These are phyloP conservation scores for Starmerella davenportii DNA, from an alignment of 805 yeast genomes.

Conservation along the genomic window DNA sequence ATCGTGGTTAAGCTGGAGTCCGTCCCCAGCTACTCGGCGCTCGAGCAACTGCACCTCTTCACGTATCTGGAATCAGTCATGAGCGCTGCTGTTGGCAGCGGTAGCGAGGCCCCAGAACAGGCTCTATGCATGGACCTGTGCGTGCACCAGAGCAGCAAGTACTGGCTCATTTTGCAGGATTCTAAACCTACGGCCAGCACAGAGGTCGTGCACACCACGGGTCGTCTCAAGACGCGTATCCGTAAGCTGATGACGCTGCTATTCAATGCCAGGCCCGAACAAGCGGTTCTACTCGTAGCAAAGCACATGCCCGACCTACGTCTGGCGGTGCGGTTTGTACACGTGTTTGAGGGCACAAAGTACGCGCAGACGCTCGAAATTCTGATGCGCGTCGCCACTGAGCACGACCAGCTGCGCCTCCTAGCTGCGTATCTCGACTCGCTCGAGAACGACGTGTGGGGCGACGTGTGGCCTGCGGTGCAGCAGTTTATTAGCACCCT, in stretches of 20 bases:
- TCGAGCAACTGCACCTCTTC: neutral
- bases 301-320: conserved; percentile 1
- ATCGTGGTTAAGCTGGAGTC: conserved; percentile 5
- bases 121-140: conserved; percentile 10
- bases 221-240: conserved; percentile 18
- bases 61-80: neutral
- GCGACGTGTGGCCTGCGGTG: conserved; percentile 55
- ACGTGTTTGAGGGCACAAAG: conserved; percentile 16
- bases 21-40: conserved; percentile 4
- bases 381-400: conserved; percentile 6
- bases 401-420: conserved; percentile 23
- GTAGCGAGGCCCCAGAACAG: conserved; percentile 43
- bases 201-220: conserved; percentile 12
- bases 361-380: conserved; percentile 12
- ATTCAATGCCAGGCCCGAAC: conserved; percentile 12
- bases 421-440: conserved; percentile 44
- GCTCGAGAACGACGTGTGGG: conserved; percentile 57
- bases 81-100: conserved; percentile 25
- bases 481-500: conserved; percentile 44
- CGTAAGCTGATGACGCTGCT: conserved; percentile 16
- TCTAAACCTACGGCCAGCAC: neutral
- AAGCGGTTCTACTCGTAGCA: conserved; percentile 9
- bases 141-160: conserved; percentile 11
- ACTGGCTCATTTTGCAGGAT: conserved; percentile 14
- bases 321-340: conserved; percentile 14